Evolutionary conservation across 2,329 filamentous ascomycete genomes (phyloP).

Genomic region (Fusarium sarcochroum): DNA sequence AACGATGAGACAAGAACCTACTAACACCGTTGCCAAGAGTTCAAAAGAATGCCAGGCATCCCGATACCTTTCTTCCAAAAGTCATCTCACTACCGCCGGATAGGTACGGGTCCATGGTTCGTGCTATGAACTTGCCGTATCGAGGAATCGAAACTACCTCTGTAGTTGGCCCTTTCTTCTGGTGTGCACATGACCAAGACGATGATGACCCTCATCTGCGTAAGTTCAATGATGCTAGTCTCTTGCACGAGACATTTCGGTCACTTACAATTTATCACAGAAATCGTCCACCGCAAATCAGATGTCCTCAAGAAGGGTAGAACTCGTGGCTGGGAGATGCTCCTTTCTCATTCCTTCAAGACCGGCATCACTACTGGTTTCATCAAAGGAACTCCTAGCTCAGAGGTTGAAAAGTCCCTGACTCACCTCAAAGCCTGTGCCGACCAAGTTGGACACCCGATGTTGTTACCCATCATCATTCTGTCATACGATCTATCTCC

Average conservation of each 20-base stretch:
- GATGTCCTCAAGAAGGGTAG: slow-evolving; percentile 75
- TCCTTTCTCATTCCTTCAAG: slow-evolving; percentile 70
- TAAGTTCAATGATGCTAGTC: slow-evolving; percentile 51
- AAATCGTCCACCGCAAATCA: slow-evolving; percentile 76
- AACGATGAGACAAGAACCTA: slow-evolving; percentile 1
- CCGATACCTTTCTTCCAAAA: slow-evolving; percentile 70
- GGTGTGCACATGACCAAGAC: slow-evolving; percentile 69
- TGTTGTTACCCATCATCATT: slow-evolving; percentile 71
- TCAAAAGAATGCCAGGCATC: slow-evolving; percentile 68
- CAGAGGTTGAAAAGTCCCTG: slow-evolving; percentile 66
- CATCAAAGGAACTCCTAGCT: slow-evolving; percentile 72
- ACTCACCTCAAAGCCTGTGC: slow-evolving; percentile 65
- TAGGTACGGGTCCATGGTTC: slow-evolving; percentile 70
- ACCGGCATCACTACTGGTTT: slow-evolving; percentile 71
- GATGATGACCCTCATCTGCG: slow-evolving; percentile 70
- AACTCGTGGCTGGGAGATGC: slow-evolving; percentile 75
- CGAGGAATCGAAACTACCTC: slow-evolving; percentile 71
- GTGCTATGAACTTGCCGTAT: slow-evolving; percentile 66
- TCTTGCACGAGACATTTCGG: not conserved
- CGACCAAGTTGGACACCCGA: slow-evolving; percentile 67
- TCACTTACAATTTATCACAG: slow-evolving; percentile 48
- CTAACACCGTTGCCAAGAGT: slow-evolving; percentile 57
- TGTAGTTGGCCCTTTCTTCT: slow-evolving; percentile 75
- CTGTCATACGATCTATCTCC: slow-evolving; percentile 70
- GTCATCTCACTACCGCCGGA: slow-evolving; percentile 67